Evolutionary conservation across 2,329 filamentous ascomycete genomes (phyloP).

Genomic region (Talaromyces rugulosus): DNA sequence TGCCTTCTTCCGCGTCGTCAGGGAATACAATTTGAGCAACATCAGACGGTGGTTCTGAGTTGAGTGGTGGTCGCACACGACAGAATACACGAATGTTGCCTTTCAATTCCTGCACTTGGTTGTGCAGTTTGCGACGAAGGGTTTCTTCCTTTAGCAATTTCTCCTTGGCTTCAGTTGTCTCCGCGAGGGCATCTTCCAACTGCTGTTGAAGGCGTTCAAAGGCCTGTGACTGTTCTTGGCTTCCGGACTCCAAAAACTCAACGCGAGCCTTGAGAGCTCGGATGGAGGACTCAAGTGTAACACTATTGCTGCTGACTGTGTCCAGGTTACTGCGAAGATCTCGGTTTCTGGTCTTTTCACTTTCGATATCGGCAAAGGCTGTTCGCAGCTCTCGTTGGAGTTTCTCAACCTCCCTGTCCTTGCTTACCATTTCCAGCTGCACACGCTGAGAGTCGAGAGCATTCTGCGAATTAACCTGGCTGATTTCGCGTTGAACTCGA

Average conservation of each 20-base stretch:
- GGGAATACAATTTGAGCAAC: conserved; percentile 75
- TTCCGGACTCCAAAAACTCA: conserved; percentile 84
- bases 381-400: conserved; percentile 37
- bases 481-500: conserved; percentile 36
- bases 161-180: conserved; percentile 66
- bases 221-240: conserved; percentile 79
- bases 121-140: conserved; percentile 84
- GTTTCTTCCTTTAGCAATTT: conserved; percentile 91
- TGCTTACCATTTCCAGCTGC: conserved; percentile 47
- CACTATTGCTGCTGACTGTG: conserved; percentile 57
- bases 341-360: conserved; percentile 60
- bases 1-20: conserved; percentile 72
- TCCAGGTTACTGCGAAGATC: conserved; percentile 57
- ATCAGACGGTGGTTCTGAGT: conserved; percentile 54
- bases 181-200: conserved; percentile 70
- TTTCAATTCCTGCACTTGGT: conserved; percentile 95
- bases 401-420: conserved; percentile 50
- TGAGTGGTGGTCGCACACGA: conserved; percentile 74
- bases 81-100: conserved; percentile 99
- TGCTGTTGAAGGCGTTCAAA: conserved; percentile 77
- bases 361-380: conserved; percentile 48
- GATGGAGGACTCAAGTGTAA: conserved; percentile 69
- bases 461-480: conserved; percentile 29
- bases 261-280: conserved; percentile 76
- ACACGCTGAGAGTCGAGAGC: conserved; percentile 36